Conservation (phyloP, 164 flowering plant genomes). For the Annona squamosa region DNA sequence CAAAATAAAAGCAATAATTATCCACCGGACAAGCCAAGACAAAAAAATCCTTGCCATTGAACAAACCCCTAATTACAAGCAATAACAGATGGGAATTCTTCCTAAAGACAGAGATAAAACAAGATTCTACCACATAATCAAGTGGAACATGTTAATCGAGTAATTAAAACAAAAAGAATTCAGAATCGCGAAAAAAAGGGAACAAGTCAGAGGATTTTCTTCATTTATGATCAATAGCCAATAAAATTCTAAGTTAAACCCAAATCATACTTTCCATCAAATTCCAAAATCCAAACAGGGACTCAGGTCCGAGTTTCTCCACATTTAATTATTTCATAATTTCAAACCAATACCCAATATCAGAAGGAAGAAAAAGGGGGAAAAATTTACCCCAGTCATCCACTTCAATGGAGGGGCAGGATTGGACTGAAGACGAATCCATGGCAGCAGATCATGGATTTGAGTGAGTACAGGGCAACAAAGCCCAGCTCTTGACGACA, state of each 20-base stretch:
- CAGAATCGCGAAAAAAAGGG: not conserved
- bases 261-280: not conserved
- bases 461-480: slow-evolving; percentile 38
- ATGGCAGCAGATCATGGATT: slow-evolving; percentile 63
- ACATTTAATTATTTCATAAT: not conserved
- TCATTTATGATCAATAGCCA: not conserved
- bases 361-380: not conserved
- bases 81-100: not conserved
- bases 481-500: slow-evolving; percentile 32
- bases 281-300: not conserved
- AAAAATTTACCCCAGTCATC: slow-evolving; percentile 66
- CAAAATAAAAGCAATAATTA: no score
- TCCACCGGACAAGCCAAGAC: no score
- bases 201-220: not conserved
- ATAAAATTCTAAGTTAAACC: not conserved
- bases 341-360: not conserved
- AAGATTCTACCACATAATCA: not conserved
- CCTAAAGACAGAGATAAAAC: not conserved
- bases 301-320: not conserved
- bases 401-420: slow-evolving; percentile 48
- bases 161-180: no score
- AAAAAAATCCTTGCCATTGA: no score
- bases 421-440: slow-evolving; percentile 47
- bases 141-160: no score
- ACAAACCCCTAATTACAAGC: not conserved